Evolutionary conservation across 2,329 filamentous ascomycete genomes (phyloP), one percentile per base, ranked within the genome.

Genomic region (Tolypocladium nubicola): DNA sequence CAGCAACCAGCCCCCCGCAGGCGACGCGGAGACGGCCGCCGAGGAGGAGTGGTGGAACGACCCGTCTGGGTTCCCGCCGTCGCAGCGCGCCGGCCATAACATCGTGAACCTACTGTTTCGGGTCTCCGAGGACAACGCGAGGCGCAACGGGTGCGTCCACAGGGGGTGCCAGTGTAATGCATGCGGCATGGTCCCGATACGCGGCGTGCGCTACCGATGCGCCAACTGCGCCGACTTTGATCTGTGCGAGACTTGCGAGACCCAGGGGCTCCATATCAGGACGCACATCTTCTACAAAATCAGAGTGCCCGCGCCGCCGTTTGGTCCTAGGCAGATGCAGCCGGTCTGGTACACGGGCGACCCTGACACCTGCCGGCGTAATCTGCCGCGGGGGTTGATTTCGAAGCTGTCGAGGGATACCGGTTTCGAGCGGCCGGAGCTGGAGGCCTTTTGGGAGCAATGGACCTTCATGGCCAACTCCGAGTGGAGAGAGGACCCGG

Each of bases 241-340:
- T 69, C 83, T 99, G 2, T 99, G 94, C 75, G 91, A 97, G 68
- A 86, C 86, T 9, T 99, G 94, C 73, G 93, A 99, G 73, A 83
- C 89, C 6, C 83, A 86, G 64, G 83, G 83, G 26, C 73, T 86
- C 2, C 93, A 96, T 68, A 85, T 82, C 66, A 95, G 93, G 70
- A 96, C 91, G 1, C 94, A 99, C 71, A 83, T 97, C 52, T 97
- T 99, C 73, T 96, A 95, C 79, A 97, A 97, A 71, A 89, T 99
- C 67, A 87, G 87, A 57, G 87, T 97, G 13, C 94, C 94, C 1
- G 88, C 91, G 1, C 90, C 92, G 0, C 88, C 90, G 37, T 85
- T 96, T 57, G 88, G 88, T 3, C 86, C 89, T 2, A 84, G 89
- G 55, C 87, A 93, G 69, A 88, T 87, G 66, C 87, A 90, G 64